These are phyloP conservation scores for Monilinia aucupariae DNA, from an alignment of 2,329 filamentous ascomycete species.

Conservation along the genomic window DNA sequence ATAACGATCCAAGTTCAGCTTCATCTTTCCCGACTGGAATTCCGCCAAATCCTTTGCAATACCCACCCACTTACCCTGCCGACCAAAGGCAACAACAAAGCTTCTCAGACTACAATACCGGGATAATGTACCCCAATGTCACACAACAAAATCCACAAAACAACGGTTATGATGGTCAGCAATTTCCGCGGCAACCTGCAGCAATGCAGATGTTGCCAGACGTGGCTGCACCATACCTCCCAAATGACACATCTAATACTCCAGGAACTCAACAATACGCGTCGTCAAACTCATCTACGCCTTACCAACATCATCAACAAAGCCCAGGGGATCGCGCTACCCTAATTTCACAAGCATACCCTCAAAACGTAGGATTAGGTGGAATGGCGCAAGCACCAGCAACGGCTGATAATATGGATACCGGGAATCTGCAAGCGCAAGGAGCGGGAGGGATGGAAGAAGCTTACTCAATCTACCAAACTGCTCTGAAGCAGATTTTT, in stretches of 20 bases:
- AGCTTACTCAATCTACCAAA: conserved; percentile 62
- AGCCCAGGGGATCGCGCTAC: conserved; percentile 50
- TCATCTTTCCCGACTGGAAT: conserved; percentile 42
- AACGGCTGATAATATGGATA: conserved; percentile 43
- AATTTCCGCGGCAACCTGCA: conserved; percentile 73
- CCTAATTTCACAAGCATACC: conserved; percentile 51
- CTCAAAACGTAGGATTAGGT: conserved; percentile 44
- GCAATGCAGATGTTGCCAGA: conserved; percentile 72
- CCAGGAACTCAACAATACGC: conserved; percentile 47
- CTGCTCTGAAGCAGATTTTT: conserved; percentile 56
- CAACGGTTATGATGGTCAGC: conserved; percentile 70
- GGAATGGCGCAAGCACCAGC: conserved; percentile 41
- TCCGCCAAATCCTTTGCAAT: conserved; percentile 38
- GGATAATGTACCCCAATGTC: conserved; percentile 80
- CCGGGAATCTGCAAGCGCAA: conserved; percentile 53
- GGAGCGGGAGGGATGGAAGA: conserved; percentile 54
- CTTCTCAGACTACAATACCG: conserved; percentile 55
- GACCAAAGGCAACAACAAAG: conserved; percentile 51
- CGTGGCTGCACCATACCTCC: conserved; percentile 70
- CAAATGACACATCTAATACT: conserved; percentile 57
- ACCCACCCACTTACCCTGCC: conserved; percentile 37
- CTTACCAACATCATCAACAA: conserved; percentile 52
- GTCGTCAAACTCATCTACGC: conserved; percentile 48
- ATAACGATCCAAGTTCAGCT: conserved; percentile 44
- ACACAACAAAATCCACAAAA: conserved; percentile 55